Evolutionary conservation across 345 rosid species (phyloP), one percentile per base, ranked within the genome.

Genomic region (Triadica sebifera): DNA sequence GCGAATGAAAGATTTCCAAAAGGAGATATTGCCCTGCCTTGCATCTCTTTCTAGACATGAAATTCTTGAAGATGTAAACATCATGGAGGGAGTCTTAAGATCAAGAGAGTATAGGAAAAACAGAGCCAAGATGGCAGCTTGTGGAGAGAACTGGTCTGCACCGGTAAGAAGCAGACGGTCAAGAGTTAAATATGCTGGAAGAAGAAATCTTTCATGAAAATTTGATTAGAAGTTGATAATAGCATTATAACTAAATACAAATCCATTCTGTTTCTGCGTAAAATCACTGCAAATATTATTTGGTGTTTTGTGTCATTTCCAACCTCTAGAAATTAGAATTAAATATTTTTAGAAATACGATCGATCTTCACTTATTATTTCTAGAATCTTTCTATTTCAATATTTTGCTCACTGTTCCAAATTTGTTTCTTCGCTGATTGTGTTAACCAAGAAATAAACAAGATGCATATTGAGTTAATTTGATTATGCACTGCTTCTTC

Each of bases 1-100:
- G 65, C 86, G 97, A 68, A 53, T 92, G 90, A 92, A 92, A 80
- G 92, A 92, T 79, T 92, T 92, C 67, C 95, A 86, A 60, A 87
- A 73, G 73, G 97, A 92, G 80, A 90, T 92, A 78, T 82, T 92
- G 68, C 97, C 95, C 1, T 70, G 83, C 49, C 81, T 92, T 37
- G 77, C 89, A 1, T 80, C 90, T 10, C 93, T 92, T 55, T 85
- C 97, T 34, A 84, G 89, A 56, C 90, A 82, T 0, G 97, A 92
- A 83, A 90, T 92, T 24, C 78, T 71, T 0, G 97, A 92, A 80
- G 97, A 92, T 45, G 81, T 92, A 16, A 90, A 82, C 85, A 86
- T 90, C 68, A 74, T 92, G 60, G 89, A 89, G 70, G 93, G 89
- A 20, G 92, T 86, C 67, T 77, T 92, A 73, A 87, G 95, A 80